Evolutionary conservation across 495 filamentous ascomycete species (phyloP).

Genomic region (Talaromyces trachyspermus): DNA sequence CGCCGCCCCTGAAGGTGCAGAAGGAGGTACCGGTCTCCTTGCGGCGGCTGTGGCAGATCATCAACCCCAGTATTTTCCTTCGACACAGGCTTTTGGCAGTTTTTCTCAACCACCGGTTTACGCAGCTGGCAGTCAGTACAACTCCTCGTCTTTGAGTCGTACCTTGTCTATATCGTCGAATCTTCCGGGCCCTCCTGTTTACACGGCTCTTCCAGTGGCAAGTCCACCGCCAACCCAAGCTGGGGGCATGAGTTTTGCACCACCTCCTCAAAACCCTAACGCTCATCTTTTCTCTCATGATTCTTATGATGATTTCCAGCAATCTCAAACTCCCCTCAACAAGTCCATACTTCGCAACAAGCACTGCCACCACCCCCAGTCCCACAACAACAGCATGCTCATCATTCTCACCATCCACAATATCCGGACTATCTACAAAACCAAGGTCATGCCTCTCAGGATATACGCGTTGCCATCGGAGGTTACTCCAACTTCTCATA

Average conservation of each 20-base stretch:
- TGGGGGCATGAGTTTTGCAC: slow-evolving; percentile 32
- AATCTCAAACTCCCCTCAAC: not conserved
- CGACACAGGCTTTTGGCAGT: slow-evolving; percentile 12
- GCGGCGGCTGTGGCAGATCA: slow-evolving; percentile 62
- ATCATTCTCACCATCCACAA: slow-evolving; percentile 15
- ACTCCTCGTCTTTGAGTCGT: not conserved
- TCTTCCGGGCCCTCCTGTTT: slow-evolving; percentile 21
- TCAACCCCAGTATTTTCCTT: slow-evolving; percentile 35
- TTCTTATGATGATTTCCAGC: slow-evolving; percentile 8
- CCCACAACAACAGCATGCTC: slow-evolving; percentile 12
- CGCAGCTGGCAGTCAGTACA: slow-evolving; percentile 11
- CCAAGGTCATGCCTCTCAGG: not conserved
- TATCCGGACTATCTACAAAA: slow-evolving; percentile 21
- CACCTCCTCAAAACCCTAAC: slow-evolving; percentile 41
- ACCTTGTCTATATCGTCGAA: slow-evolving; percentile 26
- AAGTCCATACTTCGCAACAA: no score
- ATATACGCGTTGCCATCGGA: slow-evolving; percentile 20
- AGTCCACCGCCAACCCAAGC: slow-evolving; percentile 14
- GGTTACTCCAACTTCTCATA: slow-evolving; percentile 57
- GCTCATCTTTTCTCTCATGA: slow-evolving; percentile 31
- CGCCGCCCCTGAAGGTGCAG: slow-evolving; percentile 74
- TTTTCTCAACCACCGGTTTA: slow-evolving; percentile 13
- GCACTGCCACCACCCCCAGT: not conserved
- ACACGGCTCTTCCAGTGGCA: slow-evolving; percentile 18
- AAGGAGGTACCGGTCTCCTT: slow-evolving; percentile 60